A percentile compares a stretch with the other conserved stretches of the same genome.
Conservation (phyloP, 1,139 yeast species). For the Protomyces gravidus region DNA sequence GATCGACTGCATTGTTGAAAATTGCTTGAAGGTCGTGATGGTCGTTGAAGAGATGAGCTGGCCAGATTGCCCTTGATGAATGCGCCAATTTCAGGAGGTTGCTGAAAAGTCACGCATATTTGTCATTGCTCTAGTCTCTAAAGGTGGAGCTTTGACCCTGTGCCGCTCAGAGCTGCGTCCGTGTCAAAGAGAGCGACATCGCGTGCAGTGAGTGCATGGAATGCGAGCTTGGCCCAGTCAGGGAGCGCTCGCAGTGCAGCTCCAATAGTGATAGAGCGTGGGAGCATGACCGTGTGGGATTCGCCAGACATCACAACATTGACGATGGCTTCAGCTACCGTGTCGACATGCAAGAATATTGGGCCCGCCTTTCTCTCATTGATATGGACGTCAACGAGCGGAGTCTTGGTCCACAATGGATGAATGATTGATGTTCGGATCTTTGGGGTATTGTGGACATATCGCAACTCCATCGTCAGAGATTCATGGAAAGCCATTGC, state of each 20-base stretch:
- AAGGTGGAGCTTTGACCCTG: too few relatives aligned
- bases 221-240: conserved; percentile 4
- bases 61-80: too few relatives aligned
- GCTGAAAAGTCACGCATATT: too few relatives aligned
- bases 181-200: background rate
- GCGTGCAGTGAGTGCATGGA: background rate
- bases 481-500: conserved; percentile 79
- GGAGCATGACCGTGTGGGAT: conserved; percentile 10
- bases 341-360: conserved; percentile 22
- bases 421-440: conserved; percentile 13
- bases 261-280: conserved; percentile 16
- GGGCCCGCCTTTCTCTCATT: conserved; percentile 2
- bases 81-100: too few relatives aligned
- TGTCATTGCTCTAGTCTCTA: too few relatives aligned
- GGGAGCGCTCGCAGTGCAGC: conserved; percentile 8
- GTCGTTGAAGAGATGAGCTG: too few relatives aligned
- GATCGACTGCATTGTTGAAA: background rate
- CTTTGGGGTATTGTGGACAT: conserved; percentile 62
- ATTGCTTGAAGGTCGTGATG: too few relatives aligned
- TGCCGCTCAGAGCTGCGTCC: too few relatives aligned
- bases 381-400: conserved; percentile 13
- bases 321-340: conserved; percentile 20
- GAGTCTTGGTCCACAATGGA: conserved; percentile 20
- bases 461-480: conserved; percentile 62
- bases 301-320: conserved; percentile 11